phyloP scores from a whole-genome alignment of 2,329 filamentous ascomycete species.

The Chrysosporium keratinophilum region DNA sequence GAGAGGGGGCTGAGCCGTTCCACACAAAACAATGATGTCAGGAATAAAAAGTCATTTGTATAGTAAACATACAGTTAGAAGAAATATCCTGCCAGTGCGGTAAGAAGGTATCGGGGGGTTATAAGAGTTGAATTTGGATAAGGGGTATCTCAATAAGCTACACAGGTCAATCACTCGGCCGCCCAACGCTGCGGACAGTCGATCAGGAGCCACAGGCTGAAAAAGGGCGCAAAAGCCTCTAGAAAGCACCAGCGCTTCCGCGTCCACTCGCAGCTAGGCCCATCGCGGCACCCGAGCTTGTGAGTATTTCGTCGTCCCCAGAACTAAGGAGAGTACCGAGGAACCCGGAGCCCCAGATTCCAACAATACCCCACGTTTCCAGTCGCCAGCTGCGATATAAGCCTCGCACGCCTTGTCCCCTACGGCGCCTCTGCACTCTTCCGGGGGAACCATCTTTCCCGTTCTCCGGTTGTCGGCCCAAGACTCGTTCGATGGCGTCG shows the following conservation, averaged over 20 bases:
- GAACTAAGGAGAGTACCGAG: conserved; percentile 32
- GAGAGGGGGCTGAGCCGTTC: neutral
- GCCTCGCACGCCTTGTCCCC: conserved; percentile 46
- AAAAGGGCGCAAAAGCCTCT: neutral
- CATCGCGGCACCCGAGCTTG: conserved; percentile 16
- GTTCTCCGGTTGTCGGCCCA: conserved; percentile 26
- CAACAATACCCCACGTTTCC: conserved; percentile 46
- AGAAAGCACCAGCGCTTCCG: conserved; percentile 7
- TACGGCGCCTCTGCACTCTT: conserved; percentile 34
- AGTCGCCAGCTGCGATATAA: conserved; percentile 50
- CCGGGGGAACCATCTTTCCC: conserved; percentile 25
- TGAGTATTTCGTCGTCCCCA: conserved; percentile 28
- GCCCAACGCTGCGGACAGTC: too few species aligned
- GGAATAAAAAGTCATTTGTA: neutral
- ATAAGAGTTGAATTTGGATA: neutral
- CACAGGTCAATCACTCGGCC: neutral
- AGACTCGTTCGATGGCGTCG: conserved; percentile 31
- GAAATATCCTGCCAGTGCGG: neutral
- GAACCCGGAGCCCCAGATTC: conserved; percentile 44
- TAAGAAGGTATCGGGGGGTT: neutral
- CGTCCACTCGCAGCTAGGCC: conserved; percentile 9
- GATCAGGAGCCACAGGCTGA: neutral
- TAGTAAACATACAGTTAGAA: neutral
- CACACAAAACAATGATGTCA: neutral
- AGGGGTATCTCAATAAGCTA: neutral